Conservation (phyloP, 139 green algal species). For the Closterium sp. region DNA sequence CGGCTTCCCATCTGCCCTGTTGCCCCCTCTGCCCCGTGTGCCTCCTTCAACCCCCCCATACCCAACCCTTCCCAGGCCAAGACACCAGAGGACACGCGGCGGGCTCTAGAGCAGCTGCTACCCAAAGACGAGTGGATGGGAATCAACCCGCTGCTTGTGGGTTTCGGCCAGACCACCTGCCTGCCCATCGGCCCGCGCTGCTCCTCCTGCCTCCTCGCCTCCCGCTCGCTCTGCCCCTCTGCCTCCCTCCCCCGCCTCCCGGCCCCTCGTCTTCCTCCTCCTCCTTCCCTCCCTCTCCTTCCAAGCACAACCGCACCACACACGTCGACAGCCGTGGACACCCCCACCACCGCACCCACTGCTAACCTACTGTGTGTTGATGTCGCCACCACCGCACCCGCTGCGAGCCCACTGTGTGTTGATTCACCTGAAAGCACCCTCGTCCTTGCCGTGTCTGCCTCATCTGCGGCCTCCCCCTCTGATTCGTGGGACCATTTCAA, state of each 20-base stretch:
- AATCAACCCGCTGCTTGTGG: background rate
- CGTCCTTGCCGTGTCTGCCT: background rate
- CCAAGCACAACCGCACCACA: background rate
- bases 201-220: constrained; percentile 10
- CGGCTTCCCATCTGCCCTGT: background rate
- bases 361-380: background rate
- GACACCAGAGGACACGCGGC: background rate
- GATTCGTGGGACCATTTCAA: background rate
- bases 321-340: too few species aligned
- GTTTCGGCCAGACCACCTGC: background rate
- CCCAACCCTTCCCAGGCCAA: background rate
- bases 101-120: background rate
- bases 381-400: background rate
- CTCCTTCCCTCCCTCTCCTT: constrained; percentile 23
- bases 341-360: background rate
- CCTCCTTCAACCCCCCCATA: too few species aligned
- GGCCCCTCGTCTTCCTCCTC: background rate
- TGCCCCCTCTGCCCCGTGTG: background rate
- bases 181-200: background rate
- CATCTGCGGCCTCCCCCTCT: background rate
- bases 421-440: background rate
- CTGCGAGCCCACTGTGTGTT: background rate
- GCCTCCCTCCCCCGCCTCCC: background rate
- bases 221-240: background rate
- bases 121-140: background rate